A percentile compares a stretch with the other conserved stretches of the same genome.
phyloP scores from a whole-genome alignment of 164 flowering plant species.

The Vitis rotundifolia region DNA sequence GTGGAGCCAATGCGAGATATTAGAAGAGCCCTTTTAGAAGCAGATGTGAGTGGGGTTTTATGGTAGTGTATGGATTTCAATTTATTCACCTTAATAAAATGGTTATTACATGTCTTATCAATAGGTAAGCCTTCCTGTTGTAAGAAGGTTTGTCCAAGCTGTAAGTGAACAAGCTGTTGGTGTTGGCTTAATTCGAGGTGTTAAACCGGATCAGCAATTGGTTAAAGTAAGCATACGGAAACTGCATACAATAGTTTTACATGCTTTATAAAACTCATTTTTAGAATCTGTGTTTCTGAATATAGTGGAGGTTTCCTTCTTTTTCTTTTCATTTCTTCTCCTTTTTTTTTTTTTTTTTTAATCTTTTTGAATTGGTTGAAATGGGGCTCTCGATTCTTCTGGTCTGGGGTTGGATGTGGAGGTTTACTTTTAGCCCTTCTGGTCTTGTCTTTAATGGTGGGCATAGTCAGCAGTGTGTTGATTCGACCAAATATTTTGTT shows the following conservation, averaged over 20 bases:
- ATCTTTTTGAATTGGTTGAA: not conserved
- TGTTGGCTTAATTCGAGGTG: slow-evolving; percentile 82
- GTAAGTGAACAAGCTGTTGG: slow-evolving; percentile 96
- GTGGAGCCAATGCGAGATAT: slow-evolving; percentile 97
- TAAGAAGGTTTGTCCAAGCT: slow-evolving; percentile 87
- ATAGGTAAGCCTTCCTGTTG: slow-evolving; percentile 97
- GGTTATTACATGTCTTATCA: slow-evolving; percentile 4
- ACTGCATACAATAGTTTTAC: not conserved
- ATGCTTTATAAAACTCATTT: no score
- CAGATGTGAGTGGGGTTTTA: slow-evolving; percentile 66
- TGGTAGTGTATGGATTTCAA: not conserved
- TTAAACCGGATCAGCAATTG: slow-evolving; percentile 93
- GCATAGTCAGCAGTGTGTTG: not conserved
- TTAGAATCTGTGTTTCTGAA: no score
- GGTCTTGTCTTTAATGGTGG: not conserved
- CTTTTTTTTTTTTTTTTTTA: not conserved
- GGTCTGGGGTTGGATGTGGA: not conserved
- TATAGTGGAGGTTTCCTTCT: no score
- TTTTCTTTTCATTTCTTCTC: not conserved
- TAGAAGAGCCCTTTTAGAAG: slow-evolving; percentile 95
- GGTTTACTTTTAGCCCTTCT: no score
- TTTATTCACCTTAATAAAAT: not conserved
- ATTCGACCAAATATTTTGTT: not conserved
- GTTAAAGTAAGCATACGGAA: slow-evolving; percentile 63
- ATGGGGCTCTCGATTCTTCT: not conserved